phyloP scores from a whole-genome alignment of 192 early-diverging fungal species.

The Glomus cerebriforme region DNA sequence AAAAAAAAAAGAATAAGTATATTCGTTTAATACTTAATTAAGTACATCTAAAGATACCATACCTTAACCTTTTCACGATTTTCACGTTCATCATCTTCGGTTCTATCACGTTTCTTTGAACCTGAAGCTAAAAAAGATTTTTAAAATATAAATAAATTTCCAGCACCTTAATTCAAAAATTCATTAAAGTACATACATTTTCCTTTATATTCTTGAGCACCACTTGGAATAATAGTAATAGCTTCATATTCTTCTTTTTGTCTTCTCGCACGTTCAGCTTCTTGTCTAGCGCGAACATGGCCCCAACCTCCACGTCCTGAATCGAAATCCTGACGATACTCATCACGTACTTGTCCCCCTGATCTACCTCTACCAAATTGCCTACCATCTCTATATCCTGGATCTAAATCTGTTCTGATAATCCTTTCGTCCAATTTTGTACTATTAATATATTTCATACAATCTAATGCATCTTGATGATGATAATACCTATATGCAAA shows the following conservation, averaged over 20 bases:
- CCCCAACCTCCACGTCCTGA: constrained; percentile 96
- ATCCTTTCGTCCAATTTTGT: constrained; percentile 95
- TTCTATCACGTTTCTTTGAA: neutral
- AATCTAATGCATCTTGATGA: constrained; percentile 86
- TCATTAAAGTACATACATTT: neutral
- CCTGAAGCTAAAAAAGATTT: neutral
- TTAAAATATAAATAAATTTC: neutral
- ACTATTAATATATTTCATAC: constrained; percentile 91
- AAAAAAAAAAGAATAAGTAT: neutral
- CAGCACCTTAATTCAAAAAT: neutral
- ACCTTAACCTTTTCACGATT: neutral
- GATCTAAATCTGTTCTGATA: constrained; percentile 94
- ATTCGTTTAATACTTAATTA: neutral
- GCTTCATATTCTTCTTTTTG: constrained; percentile 69
- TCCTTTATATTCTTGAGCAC: constrained; percentile 46
- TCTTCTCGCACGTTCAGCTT: constrained; percentile 69
- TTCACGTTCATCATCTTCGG: constrained; percentile 8
- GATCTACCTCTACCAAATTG: constrained; percentile 94
- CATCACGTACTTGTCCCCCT: constrained; percentile 91
- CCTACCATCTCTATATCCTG: constrained; percentile 88
- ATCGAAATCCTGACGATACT: constrained; percentile 94
- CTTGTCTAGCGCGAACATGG: constrained; percentile 69
- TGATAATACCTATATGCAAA: constrained; percentile 74
- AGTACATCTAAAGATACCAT: neutral
- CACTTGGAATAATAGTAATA: constrained; percentile 56